Percentiles rank a stretch among this genome's conserved stretches.
These are phyloP conservation scores for Neurospora pannonica DNA, from an alignment of 495 filamentous ascomycete genomes.

Conservation along the genomic window DNA sequence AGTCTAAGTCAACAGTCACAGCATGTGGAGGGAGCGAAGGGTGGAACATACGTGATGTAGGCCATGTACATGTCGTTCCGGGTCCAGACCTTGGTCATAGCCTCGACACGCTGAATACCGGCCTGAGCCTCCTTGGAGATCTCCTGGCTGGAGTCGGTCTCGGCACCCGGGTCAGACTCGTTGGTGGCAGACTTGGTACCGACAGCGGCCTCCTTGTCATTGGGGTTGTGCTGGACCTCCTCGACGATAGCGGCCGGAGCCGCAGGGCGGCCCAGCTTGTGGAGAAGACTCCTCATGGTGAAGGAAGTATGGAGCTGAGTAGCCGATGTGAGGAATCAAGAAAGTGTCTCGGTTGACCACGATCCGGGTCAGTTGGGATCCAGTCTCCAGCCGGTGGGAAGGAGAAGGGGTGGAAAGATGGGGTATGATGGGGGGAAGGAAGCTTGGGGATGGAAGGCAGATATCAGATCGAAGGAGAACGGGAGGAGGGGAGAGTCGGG, in stretches of 20 bases:
- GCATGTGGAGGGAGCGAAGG: not conserved
- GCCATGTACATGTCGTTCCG: constrained; percentile 12
- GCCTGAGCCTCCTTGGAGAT: constrained; percentile 14
- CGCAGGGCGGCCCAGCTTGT: not conserved
- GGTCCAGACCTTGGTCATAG: constrained; percentile 20
- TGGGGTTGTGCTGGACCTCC: constrained; percentile 4
- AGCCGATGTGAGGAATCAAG: not conserved
- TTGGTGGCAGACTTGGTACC: not conserved
- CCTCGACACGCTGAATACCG: constrained; percentile 18
- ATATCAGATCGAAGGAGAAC: not conserved
- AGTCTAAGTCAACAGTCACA: not conserved
- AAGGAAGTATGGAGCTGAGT: not conserved
- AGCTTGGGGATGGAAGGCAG: not conserved
- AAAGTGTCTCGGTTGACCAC: not conserved
- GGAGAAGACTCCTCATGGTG: constrained; percentile 1
- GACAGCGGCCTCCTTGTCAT: constrained; percentile 14
- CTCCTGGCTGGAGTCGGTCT: constrained; percentile 11
- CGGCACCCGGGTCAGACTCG: not conserved
- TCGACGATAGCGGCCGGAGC: constrained; percentile 10
- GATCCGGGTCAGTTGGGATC: not conserved
- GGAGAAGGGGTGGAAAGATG: not conserved
- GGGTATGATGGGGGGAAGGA: not conserved
- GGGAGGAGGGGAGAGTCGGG: not conserved
- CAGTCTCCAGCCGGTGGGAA: not conserved
- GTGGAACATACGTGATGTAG: constrained; percentile 16